A percentile compares a stretch with the other conserved stretches of the same genome.
Evolutionary conservation across 257 asterid species (phyloP).

Genomic region (Nicotiana sylvestris): DNA sequence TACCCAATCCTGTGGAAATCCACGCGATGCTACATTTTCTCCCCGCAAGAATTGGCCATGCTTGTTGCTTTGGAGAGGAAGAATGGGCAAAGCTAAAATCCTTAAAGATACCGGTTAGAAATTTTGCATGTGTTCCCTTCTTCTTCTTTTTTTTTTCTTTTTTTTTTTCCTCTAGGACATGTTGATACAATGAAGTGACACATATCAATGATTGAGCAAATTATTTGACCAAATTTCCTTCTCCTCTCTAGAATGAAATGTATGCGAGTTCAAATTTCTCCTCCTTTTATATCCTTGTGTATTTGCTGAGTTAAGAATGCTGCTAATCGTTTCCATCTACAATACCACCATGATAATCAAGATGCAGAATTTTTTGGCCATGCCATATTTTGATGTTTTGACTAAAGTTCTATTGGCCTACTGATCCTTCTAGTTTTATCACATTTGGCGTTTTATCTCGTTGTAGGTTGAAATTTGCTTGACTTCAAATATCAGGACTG

Average conservation of each 20-base stretch:
- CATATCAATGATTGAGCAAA: neutral
- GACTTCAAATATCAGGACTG: constrained; percentile 86
- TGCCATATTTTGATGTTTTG: neutral
- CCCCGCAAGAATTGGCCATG: constrained; percentile 91
- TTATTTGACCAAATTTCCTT: neutral
- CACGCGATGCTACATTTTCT: constrained; percentile 74
- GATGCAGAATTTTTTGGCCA: constrained; percentile 2
- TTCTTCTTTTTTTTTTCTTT: too few relatives aligned
- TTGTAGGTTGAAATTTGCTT: constrained; percentile 93
- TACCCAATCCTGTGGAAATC: constrained; percentile 75
- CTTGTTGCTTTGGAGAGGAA: constrained; percentile 77
- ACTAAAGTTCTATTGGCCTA: neutral
- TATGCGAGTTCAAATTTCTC: neutral
- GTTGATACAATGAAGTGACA: neutral
- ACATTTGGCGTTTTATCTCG: neutral
- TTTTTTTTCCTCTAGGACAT: neutral
- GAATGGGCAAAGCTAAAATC: constrained; percentile 56
- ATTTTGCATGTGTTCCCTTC: neutral
- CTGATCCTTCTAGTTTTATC: constrained; percentile 4
- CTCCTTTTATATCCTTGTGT: neutral
- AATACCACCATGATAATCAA: neutral
- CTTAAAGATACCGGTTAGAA: constrained; percentile 67
- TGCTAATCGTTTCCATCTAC: neutral
- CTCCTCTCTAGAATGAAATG: neutral
- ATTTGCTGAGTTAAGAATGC: neutral